Evolutionary conservation across 2,329 filamentous ascomycete genomes (phyloP), one percentile per base, ranked within the genome.

Genomic region (Verticillium albo-atrum): DNA sequence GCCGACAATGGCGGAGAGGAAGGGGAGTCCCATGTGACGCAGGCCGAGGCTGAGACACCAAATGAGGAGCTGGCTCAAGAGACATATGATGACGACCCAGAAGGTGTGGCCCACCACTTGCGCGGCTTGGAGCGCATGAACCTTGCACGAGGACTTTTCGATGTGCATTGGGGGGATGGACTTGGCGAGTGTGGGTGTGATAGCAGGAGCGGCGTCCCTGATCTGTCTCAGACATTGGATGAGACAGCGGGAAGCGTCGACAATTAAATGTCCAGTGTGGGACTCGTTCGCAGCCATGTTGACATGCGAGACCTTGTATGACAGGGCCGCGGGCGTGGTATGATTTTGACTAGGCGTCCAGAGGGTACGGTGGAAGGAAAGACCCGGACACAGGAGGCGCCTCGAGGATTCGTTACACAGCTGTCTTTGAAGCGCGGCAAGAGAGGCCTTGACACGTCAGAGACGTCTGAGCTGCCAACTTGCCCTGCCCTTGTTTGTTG

Each of bases 1-100:
- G 34, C 77, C 78, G 32, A 80, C 59, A 51, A 83, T 78, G 6
- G 80, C 74, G 0, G 79, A 75, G 4, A 81, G 78, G 60, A 80
- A 82, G 27, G 77, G 69, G n/a, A 77, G 61, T 3, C 68, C 58
- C 2, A 65, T 68, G 1, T 64, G 62, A 10, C 70, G 64, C 17
- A 82, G 66, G 1, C 67, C 66, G 10, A 69, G 63, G 32, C 77
- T 75, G 10, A 82, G 67, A 2, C 71, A 75, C 67, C 77, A 81
- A 23, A 81, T 79, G 32, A 79, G 63, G n/a, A 82, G 62, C 64
- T 82, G 76, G 59, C 77, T 75, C 17, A 68, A 26, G 2, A 79
- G 62, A 47, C 74, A 79, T 7, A 81, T 69, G 6, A 73, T 28
- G 2, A 71, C 63, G 10, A 78, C 71, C 15, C 70, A 65, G 6